These are phyloP conservation scores for Lentinula detonsa DNA, from an alignment of 768 basidiomycete genomes.

Conservation along the genomic window DNA sequence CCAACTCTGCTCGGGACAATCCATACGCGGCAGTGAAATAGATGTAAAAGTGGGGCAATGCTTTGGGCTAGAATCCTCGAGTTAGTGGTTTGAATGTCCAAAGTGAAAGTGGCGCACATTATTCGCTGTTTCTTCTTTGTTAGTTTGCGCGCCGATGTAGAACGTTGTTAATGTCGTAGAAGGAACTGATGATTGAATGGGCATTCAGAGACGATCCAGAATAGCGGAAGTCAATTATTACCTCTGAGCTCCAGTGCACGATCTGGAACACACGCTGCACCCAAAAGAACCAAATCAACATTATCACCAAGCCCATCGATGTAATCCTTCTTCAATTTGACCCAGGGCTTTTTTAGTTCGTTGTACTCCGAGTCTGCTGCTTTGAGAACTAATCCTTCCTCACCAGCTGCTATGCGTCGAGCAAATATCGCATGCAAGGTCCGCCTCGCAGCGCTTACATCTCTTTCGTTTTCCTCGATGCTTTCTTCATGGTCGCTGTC, in stretches of 20 bases:
- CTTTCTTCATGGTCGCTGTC: constrained; percentile 2
- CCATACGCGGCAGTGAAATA: constrained; percentile 81
- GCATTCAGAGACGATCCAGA: background rate
- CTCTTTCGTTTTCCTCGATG: constrained; percentile 9
- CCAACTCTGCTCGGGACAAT: constrained; percentile 56
- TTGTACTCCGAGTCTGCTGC: constrained; percentile 64
- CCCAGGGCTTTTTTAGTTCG: constrained; percentile 64
- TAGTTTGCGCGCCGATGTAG: constrained; percentile 65
- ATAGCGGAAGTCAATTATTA: constrained; percentile 19
- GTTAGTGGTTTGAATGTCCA: background rate
- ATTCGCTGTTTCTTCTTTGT: constrained; percentile 31
- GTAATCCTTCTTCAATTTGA: constrained; percentile 88
- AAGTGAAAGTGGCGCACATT: constrained; percentile 25
- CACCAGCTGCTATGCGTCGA: constrained; percentile 38
- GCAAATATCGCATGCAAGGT: constrained; percentile 45
- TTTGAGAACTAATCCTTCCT: constrained; percentile 79
- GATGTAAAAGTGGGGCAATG: constrained; percentile 59
- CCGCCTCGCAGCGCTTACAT: background rate
- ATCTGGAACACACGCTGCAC: constrained; percentile 73
- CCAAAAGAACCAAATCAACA: constrained; percentile 73
- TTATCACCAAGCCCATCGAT: constrained; percentile 81
- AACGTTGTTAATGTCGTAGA: constrained; percentile 74
- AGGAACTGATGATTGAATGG: constrained; percentile 40
- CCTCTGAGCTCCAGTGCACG: constrained; percentile 75
- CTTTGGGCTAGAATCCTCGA: constrained; percentile 25